These are phyloP conservation scores for Jatropha multifida DNA, from an alignment of 441 rosid species.

Conservation along the genomic window DNA sequence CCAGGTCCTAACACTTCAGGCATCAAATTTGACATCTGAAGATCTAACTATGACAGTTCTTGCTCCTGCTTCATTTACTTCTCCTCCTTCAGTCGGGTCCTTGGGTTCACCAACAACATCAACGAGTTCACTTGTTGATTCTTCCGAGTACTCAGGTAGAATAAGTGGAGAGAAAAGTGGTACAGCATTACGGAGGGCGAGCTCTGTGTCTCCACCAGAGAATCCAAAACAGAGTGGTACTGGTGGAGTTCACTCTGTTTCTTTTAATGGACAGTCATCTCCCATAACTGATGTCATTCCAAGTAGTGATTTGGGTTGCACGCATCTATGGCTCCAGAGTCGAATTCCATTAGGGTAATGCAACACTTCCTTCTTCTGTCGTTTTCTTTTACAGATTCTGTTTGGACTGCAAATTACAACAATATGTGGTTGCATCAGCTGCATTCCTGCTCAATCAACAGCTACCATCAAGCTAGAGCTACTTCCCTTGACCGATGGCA, in stretches of 20 bases:
- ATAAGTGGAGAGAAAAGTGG: conserved; percentile 41
- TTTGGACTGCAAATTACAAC: conserved; percentile 20
- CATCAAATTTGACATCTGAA: conserved; percentile 89
- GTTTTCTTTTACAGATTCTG: conserved; percentile 13
- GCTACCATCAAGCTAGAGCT: conserved; percentile 92
- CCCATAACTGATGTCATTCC: conserved; percentile 65
- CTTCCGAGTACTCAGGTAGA: conserved; percentile 55
- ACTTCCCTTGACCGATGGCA: conserved; percentile 97
- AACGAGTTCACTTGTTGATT: conserved; percentile 59
- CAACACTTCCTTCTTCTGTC: conserved; percentile 8
- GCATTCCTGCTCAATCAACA: conserved; percentile 86
- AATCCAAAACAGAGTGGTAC: conserved; percentile 41
- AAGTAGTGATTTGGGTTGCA: conserved; percentile 65
- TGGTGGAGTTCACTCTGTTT: conserved; percentile 35
- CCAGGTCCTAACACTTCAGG: conserved; percentile 94
- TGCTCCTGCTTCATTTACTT: conserved; percentile 88
- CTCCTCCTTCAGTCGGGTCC: conserved; percentile 89
- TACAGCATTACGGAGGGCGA: conserved; percentile 25
- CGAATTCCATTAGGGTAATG: conserved; percentile 97
- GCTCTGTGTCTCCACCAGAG: conserved; percentile 38
- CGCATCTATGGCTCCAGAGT: conserved; percentile 99
- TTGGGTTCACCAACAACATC: conserved; percentile 76
- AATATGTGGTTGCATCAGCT: conserved; percentile 48
- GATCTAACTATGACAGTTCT: conserved; percentile 93
- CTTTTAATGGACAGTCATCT: conserved; percentile 43